Evolutionary conservation across 2,329 filamentous ascomycete genomes (phyloP).

Genomic region (Laburnicola sp.): DNA sequence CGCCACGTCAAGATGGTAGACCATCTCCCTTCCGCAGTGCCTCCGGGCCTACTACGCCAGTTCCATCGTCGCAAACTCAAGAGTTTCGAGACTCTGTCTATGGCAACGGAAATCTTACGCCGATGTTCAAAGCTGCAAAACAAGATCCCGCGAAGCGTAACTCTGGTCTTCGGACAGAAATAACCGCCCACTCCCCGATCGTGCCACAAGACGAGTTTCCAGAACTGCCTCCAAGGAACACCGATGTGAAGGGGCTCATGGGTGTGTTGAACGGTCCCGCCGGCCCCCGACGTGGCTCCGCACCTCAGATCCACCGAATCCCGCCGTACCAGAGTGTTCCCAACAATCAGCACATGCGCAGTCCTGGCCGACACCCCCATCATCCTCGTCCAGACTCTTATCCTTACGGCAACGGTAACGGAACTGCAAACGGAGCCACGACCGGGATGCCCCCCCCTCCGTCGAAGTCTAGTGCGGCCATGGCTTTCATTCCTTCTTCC

Average conservation of each 20-base stretch:
- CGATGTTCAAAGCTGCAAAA: conserved; percentile 53
- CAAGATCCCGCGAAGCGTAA: conserved; percentile 48
- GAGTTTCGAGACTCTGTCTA: conserved; percentile 39
- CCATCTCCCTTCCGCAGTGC: conserved; percentile 33
- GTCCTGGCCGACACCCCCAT: conserved; percentile 27
- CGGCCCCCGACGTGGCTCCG: conserved; percentile 30
- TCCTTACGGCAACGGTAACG: conserved; percentile 18
- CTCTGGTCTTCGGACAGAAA: conserved; percentile 50
- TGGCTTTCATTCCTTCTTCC: conserved; percentile 43
- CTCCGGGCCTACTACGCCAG: conserved; percentile 42
- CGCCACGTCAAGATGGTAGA: conserved; percentile 43
- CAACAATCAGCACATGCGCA: conserved; percentile 27
- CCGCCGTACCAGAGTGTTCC: conserved; percentile 29
- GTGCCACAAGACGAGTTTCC: conserved; percentile 29
- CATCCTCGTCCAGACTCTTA: conserved; percentile 31
- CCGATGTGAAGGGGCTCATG: conserved; percentile 26
- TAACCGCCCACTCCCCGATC: conserved; percentile 40
- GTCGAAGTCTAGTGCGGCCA: conserved; percentile 31
- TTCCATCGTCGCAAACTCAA: conserved; percentile 21
- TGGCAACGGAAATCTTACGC: conserved; percentile 54
- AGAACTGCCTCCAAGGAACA: conserved; percentile 20
- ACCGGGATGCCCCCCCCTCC: conserved; percentile 19
- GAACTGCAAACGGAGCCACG: conserved; percentile 13
- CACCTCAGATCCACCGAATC: conserved; percentile 28
- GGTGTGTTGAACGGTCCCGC: conserved; percentile 17